These are phyloP conservation scores for Phytophthora pistaciae DNA, from an alignment of 352 stramenopile genomes.

Conservation along the genomic window DNA sequence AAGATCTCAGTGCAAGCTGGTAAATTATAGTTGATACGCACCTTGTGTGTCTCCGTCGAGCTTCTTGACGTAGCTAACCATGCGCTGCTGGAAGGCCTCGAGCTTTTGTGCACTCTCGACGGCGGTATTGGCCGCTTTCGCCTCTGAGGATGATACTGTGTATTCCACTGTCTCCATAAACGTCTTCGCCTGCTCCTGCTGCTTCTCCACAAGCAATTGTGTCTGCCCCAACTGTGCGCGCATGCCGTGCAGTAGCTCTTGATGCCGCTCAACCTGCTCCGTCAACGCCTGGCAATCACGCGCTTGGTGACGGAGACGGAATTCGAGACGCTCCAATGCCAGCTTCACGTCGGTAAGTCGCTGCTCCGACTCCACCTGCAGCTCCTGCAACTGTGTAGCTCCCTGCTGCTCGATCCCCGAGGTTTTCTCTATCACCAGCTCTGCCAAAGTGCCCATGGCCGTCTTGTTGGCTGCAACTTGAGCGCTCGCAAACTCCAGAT, in stretches of 20 bases:
- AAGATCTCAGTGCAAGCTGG: not conserved
- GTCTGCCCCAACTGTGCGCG: slow-evolving; percentile 52
- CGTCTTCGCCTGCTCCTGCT: slow-evolving; percentile 54
- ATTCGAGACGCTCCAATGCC: slow-evolving; percentile 67
- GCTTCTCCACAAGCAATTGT: slow-evolving; percentile 53
- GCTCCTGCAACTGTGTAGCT: slow-evolving; percentile 46
- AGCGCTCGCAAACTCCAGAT: slow-evolving; percentile 54
- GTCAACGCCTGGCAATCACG: slow-evolving; percentile 57
- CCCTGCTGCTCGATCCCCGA: slow-evolving; percentile 50
- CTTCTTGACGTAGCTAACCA: slow-evolving; percentile 58
- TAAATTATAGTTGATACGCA: slow-evolving; percentile 13
- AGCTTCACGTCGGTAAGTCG: slow-evolving; percentile 55
- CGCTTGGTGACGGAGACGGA: slow-evolving; percentile 72
- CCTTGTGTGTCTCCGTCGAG: slow-evolving; percentile 54
- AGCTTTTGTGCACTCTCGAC: slow-evolving; percentile 41
- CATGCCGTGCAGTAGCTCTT: slow-evolving; percentile 50
- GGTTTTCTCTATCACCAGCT: slow-evolving; percentile 60
- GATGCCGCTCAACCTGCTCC: slow-evolving; percentile 58
- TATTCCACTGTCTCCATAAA: slow-evolving; percentile 62
- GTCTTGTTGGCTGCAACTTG: slow-evolving; percentile 60
- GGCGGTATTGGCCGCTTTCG: slow-evolving; percentile 30
- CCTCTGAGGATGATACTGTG: slow-evolving; percentile 35
- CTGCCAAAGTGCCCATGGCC: slow-evolving; percentile 48
- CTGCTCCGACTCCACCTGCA: slow-evolving; percentile 59
- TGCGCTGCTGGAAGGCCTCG: slow-evolving; percentile 58